Evolutionary conservation across 1,284 basidiomycete species (phyloP).

Genomic region (Boletellus deceptivus): DNA sequence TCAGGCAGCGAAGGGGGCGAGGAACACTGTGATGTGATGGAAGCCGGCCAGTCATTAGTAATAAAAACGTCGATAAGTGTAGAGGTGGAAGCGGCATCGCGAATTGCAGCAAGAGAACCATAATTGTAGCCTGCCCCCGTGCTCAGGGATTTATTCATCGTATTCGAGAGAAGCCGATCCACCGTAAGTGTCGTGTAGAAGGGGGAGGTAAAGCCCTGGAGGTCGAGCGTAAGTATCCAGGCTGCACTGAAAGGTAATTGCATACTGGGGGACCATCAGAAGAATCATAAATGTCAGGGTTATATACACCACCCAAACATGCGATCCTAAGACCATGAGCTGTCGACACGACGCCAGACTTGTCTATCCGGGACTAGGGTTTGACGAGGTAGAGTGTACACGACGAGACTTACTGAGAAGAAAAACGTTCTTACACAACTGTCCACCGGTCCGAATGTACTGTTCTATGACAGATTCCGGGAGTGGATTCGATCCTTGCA

Average conservation of each 20-base stretch:
- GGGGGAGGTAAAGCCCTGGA: constrained; percentile 67
- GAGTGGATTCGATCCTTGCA: constrained; percentile 76
- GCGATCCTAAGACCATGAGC: constrained; percentile 84
- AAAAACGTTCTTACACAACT: constrained; percentile 80
- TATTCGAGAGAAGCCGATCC: constrained; percentile 69
- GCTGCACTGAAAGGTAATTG: constrained; percentile 9
- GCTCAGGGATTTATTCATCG: constrained; percentile 48
- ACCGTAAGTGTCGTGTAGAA: constrained; percentile 70
- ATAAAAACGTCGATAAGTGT: constrained; percentile 81
- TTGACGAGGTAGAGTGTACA: not conserved
- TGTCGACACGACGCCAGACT: constrained; percentile 80
- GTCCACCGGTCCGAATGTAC: constrained; percentile 71
- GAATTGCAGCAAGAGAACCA: constrained; percentile 67
- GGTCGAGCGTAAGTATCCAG: constrained; percentile 1
- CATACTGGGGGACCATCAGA: constrained; percentile 61
- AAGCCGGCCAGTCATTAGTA: constrained; percentile 75
- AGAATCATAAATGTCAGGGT: constrained; percentile 56
- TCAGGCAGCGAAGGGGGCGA: constrained; percentile 48
- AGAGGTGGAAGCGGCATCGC: constrained; percentile 55
- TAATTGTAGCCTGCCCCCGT: constrained; percentile 43
- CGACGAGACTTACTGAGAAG: constrained; percentile 65
- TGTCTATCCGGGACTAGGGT: constrained; percentile 50
- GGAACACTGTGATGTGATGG: constrained; percentile 64
- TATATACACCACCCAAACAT: constrained; percentile 78
- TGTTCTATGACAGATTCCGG: constrained; percentile 72